Conservation (phyloP, 2,329 filamentous ascomycete genomes). For the Scytalidium lignicola region DNA sequence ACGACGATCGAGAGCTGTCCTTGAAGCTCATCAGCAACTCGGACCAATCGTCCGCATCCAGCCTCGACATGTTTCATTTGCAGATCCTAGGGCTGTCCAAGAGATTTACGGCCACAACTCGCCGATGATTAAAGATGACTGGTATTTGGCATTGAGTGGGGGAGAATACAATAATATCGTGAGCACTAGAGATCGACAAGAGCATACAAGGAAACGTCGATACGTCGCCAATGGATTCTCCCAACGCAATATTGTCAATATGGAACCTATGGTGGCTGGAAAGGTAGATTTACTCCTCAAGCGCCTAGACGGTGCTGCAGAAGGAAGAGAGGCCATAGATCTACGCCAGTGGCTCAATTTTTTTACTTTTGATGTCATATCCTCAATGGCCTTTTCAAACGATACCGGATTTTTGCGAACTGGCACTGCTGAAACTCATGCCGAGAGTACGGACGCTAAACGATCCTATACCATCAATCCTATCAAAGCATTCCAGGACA, state of each 20-base stretch:
- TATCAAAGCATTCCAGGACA: too few species aligned
- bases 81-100: constrained; percentile 34
- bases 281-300: constrained; percentile 38
- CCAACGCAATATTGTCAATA: constrained; percentile 44
- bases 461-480: too few species aligned
- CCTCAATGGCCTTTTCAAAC: background rate
- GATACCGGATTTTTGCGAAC: background rate
- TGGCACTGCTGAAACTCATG: background rate
- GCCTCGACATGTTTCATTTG: constrained; percentile 36
- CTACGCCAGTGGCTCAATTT: constrained; percentile 47
- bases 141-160: constrained; percentile 36
- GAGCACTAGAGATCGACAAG: constrained; percentile 44
- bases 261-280: constrained; percentile 48
- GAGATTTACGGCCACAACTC: constrained; percentile 46
- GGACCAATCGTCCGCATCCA: constrained; percentile 33
- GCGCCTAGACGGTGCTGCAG: constrained; percentile 37
- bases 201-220: constrained; percentile 46
- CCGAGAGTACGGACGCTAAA: too few species aligned
- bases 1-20: constrained; percentile 14
- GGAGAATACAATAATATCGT: constrained; percentile 45
- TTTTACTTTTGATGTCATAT: constrained; percentile 42
- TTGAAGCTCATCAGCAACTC: constrained; percentile 16
- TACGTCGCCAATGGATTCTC: constrained; percentile 45
- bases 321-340: constrained; percentile 32
- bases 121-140: constrained; percentile 41